These are phyloP conservation scores for Gloeostereum incarnatum DNA, from an alignment of 768 basidiomycete species.

Conservation along the genomic window DNA sequence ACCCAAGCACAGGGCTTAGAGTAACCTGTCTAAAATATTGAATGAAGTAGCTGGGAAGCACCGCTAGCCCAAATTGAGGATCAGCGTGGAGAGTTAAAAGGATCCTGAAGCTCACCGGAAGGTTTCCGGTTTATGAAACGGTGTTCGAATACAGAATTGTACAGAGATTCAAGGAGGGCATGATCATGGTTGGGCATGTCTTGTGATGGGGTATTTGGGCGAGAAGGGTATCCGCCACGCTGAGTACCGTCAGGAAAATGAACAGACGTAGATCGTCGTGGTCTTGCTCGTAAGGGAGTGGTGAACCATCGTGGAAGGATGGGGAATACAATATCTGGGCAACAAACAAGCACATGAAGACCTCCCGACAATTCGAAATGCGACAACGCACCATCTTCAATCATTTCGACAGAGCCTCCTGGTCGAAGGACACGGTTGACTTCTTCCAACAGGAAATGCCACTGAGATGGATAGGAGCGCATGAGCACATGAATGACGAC, in stretches of 20 bases:
- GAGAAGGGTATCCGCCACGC: constrained; percentile 22
- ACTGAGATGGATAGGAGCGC: constrained; percentile 27
- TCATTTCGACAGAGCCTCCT: constrained; percentile 61
- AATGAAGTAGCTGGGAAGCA: constrained; percentile 61
- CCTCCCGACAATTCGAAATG: background rate
- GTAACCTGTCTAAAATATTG: constrained; percentile 62
- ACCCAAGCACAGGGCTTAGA: constrained; percentile 49
- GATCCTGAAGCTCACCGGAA: constrained; percentile 39
- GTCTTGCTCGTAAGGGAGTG: constrained; percentile 48
- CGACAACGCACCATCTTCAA: constrained; percentile 54
- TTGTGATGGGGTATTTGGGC: constrained; percentile 20
- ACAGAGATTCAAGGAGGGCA: constrained; percentile 58
- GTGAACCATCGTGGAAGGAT: constrained; percentile 73
- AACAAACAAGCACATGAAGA: background rate
- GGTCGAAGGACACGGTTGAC: constrained; percentile 60
- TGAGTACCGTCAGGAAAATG: constrained; percentile 40
- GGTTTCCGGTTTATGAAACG: constrained; percentile 68
- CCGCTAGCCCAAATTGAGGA: constrained; percentile 28
- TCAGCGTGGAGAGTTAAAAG: background rate
- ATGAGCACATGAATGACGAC: constrained; percentile 1
- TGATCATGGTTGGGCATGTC: constrained; percentile 48
- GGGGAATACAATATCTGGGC: constrained; percentile 67
- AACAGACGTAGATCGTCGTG: constrained; percentile 36
- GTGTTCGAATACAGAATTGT: constrained; percentile 56
- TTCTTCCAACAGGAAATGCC: constrained; percentile 70